Base-by-base conservation (phyloP, 345 rosid genomes). In the Boechera stricta region DNA sequence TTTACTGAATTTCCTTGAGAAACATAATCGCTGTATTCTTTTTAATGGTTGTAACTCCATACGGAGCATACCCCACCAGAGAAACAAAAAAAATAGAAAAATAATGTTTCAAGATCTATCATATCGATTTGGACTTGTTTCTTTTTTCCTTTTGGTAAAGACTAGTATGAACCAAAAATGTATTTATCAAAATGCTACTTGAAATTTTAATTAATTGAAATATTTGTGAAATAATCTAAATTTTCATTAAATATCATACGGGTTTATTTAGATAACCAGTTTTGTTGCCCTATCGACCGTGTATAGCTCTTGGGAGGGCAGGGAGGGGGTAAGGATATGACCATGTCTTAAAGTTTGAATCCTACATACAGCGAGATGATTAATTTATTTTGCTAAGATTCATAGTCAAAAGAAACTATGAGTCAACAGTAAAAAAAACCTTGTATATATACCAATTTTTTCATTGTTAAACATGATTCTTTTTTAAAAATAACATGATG, bases 1-100 rank as follows among this genome's bases (percentile, higher is more conserved):
- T 49, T 51, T 67, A 47, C 24, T 28, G 5, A 4, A 39, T 9
- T 64, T 54, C 26, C 29, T 36, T 33, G 41, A 5, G 45, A 44
- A 64, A 64, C 53, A 12, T 42, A 48, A 48, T 6, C 53, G 9
- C 11, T 73, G 35, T 42, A 71, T 57, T 59, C 7, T 18, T 13
- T 38, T 26, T 16, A 1, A 45, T 21, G 35, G 67, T 33, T 71
- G n/a, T 33, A 59, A 59, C 33, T 47, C 12, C 5, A 26, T 42
- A 63, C 18, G 49, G 35, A 64, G 12, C 53, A 44, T 31, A 24
- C 28, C 60, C 45, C 28, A 28, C 16, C 1, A 24, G 16, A 44
- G 21, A 35, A 15, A 41, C 5, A 16, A 29, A 5, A 1, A 66
- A 32, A 61, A 39, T 12, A 18, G 1, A 21, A 6, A 1, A 52